Conservation (phyloP, 2,329 filamentous ascomycete species). For the Pseudocercospora crystallina region DNA sequence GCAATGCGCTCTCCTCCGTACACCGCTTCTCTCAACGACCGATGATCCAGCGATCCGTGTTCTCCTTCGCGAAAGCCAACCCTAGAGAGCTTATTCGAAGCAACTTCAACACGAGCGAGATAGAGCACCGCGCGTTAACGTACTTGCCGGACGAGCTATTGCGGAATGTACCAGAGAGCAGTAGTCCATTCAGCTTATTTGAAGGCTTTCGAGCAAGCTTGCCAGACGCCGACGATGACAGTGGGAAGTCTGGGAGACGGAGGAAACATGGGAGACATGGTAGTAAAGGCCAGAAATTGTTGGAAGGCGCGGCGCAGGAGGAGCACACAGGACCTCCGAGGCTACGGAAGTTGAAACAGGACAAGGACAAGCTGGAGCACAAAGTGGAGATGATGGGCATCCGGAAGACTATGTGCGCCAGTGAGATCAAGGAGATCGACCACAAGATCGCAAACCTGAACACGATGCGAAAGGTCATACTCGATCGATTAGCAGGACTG, state of each 20-base stretch:
- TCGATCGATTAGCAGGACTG: slow-evolving; percentile 79
- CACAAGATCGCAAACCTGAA: slow-evolving; percentile 93
- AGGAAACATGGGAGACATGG: slow-evolving; percentile 66
- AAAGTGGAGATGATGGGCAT: slow-evolving; percentile 87
- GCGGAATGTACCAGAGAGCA: slow-evolving; percentile 80
- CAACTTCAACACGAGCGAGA: slow-evolving; percentile 85
- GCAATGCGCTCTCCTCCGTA: slow-evolving; percentile 82
- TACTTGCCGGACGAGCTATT: slow-evolving; percentile 89
- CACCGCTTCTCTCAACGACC: slow-evolving; percentile 86
- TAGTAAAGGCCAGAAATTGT: slow-evolving; percentile 73
- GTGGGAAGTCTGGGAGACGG: slow-evolving; percentile 48
- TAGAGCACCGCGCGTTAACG: slow-evolving; percentile 86
- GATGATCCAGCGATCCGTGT: slow-evolving; percentile 81
- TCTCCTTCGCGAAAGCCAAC: slow-evolving; percentile 84
- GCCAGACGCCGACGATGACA: slow-evolving; percentile 61
- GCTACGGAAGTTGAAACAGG: slow-evolving; percentile 73
- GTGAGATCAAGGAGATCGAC: slow-evolving; percentile 94
- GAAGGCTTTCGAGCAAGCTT: slow-evolving; percentile 93
- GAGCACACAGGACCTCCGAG: slow-evolving; percentile 63
- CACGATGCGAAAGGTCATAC: slow-evolving; percentile 86
- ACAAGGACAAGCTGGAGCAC: slow-evolving; percentile 77
- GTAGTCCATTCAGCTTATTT: slow-evolving; percentile 87
- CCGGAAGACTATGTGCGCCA: slow-evolving; percentile 95
- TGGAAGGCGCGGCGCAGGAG: slow-evolving; percentile 60
- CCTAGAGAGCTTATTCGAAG: slow-evolving; percentile 93